A percentile compares a stretch with the other conserved stretches of the same genome.
phyloP scores from a whole-genome alignment of 2,329 filamentous ascomycete genomes.

The Colletotrichum gigasporum region DNA sequence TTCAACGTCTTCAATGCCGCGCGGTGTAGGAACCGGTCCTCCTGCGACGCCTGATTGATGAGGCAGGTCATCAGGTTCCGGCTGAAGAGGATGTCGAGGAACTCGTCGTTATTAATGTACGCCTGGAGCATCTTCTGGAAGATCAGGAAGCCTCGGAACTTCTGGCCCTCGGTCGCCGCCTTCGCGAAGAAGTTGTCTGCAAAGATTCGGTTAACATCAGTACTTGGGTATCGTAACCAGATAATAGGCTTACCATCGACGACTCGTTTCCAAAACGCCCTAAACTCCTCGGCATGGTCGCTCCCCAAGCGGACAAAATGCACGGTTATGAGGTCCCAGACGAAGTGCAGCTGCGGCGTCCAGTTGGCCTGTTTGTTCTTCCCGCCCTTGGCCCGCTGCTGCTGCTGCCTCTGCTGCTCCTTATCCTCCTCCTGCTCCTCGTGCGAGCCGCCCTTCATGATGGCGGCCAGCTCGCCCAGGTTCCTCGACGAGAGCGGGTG shows the following conservation, averaged over 20 bases:
- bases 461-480: slow-evolving; percentile 73
- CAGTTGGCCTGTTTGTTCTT: slow-evolving; percentile 75
- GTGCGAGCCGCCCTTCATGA: slow-evolving; percentile 76
- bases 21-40: slow-evolving; percentile 82
- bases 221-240: neutral
- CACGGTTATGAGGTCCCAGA: slow-evolving; percentile 82
- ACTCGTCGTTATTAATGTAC: slow-evolving; percentile 48
- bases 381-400: slow-evolving; percentile 32
- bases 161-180: slow-evolving; percentile 85
- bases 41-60: slow-evolving; percentile 82
- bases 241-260: slow-evolving; percentile 76
- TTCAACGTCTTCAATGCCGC: slow-evolving; percentile 82
- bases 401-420: slow-evolving; percentile 37
- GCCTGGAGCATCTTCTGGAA: slow-evolving; percentile 78
- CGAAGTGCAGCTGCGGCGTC: slow-evolving; percentile 84
- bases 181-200: slow-evolving; percentile 85
- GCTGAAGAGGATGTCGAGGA: slow-evolving; percentile 75
- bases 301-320: slow-evolving; percentile 54
- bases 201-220: slow-evolving; percentile 35
- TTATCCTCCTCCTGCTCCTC: slow-evolving; percentile 56
- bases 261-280: slow-evolving; percentile 84
- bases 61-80: slow-evolving; percentile 84
- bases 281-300: slow-evolving; percentile 62
- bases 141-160: slow-evolving; percentile 90
- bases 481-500: slow-evolving; percentile 79